Evolutionary conservation across 352 stramenopile species (phyloP), one percentile per base, ranked within the genome.

Genomic region (Phytophthora chlamydospora): DNA sequence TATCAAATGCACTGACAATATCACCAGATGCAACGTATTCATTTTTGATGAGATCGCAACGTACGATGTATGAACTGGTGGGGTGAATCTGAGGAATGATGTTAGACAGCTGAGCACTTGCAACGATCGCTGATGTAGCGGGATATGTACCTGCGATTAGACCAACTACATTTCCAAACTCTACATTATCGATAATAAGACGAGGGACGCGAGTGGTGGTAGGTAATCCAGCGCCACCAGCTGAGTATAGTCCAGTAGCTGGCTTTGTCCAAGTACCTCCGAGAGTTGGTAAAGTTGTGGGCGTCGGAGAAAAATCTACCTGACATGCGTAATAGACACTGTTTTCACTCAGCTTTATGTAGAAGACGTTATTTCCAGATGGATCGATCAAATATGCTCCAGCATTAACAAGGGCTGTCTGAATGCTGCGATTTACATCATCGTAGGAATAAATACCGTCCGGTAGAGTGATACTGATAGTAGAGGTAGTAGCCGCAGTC

Each of bases 1-100:
- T 3, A 38, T 63, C 47, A 46, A 62, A 67, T 1, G 59, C 44
- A 31, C 12, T 45, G 0, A 70, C 2, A 12, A 65, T 65, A 46
- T 65, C 53, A 24, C 53, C 47, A 29, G 54, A 60, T 10, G 51
- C 34, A 2, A 59, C 53, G 16, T 61, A 70, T 2, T 56, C 40
- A n/a, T 70, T 70, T 17, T 70, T 70, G 4, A 70, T 52, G 0
- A 66, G 1, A 47, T 59, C 54, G 27, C 62, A 70, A 3, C 62
- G 39, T 19, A 70, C 47, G 2, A 70, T 46, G 21, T 70, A 70
- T 0, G 11, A 36, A 4, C 13, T 40, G 0, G 11, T 57, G 0
- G 62, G 55, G 1, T 66, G 54, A 36, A 48, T 42, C 11, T 61
- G 35, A 12, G 62, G 62, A 11, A 59, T 70, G 7, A 16, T 59